phyloP scores from a whole-genome alignment of 148 eudicot genomes.

The Nepenthes gracilis region DNA sequence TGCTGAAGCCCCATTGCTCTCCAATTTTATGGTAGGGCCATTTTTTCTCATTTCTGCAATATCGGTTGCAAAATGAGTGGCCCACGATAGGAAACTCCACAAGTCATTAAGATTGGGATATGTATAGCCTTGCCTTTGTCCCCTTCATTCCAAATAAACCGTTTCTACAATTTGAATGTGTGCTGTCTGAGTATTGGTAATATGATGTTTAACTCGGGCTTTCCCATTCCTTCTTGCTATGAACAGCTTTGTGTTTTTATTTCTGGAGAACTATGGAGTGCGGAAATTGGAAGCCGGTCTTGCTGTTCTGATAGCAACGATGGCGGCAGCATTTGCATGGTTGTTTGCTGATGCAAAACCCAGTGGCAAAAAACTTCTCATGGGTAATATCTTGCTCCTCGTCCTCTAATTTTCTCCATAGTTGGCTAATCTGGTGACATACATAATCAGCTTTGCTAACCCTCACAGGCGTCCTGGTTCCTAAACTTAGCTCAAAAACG shows the following conservation, averaged over 20 bases:
- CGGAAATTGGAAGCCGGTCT: conserved; percentile 84
- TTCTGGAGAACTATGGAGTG: conserved; percentile 83
- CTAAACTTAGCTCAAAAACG: conserved; percentile 70
- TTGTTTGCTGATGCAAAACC: conserved; percentile 78
- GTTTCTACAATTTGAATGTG: too few relatives aligned
- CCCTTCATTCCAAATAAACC: too few relatives aligned
- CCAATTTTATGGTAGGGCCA: too few relatives aligned
- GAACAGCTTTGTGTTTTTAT: conserved; percentile 62
- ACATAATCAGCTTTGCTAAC: neutral
- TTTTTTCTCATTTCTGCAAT: too few relatives aligned
- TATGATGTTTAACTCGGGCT: neutral
- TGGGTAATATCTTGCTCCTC: conserved; percentile 29
- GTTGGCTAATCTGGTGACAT: neutral
- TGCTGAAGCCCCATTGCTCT: too few relatives aligned
- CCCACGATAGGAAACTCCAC: too few relatives aligned
- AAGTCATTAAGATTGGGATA: too few relatives aligned
- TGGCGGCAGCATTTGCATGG: conserved; percentile 86
- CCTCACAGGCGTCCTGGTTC: conserved; percentile 52
- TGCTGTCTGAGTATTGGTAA: too few relatives aligned
- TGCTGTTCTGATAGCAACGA: conserved; percentile 56
- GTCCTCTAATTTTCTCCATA: neutral
- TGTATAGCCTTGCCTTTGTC: too few relatives aligned
- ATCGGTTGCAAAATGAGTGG: too few relatives aligned
- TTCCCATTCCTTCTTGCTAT: conserved; percentile 3
- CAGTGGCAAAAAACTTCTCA: conserved; percentile 43